Percentiles rank a stretch among this genome's conserved stretches.
Conservation (phyloP, 352 stramenopile genomes). For the Elongisporangium prolatum region DNA sequence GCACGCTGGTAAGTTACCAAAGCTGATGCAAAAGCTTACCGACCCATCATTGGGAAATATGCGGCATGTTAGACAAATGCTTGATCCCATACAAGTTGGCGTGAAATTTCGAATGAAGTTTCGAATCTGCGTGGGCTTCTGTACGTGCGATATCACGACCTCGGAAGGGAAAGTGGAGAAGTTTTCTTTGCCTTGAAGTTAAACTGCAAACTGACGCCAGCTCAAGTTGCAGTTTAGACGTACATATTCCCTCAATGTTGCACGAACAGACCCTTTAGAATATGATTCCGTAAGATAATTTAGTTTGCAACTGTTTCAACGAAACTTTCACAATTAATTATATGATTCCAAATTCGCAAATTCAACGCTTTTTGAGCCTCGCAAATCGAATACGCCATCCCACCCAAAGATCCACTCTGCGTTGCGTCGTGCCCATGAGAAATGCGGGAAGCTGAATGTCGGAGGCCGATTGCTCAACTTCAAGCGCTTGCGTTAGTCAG, state of each 20-base stretch:
- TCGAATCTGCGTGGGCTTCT: no score
- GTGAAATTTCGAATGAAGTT: no score
- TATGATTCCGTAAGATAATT: no score
- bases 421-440: not conserved
- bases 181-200: not conserved
- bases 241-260: no score
- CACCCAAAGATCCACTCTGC: not conserved
- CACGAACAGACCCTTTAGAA: no score
- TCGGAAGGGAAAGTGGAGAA: no score
- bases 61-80: not conserved
- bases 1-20: not conserved
- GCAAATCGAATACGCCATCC: not conserved
- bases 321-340: not conserved
- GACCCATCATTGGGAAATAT: not conserved
- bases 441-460: not conserved
- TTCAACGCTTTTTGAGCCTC: no score
- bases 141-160: no score
- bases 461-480: not conserved
- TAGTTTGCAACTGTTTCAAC: no score
- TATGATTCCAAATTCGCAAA: no score
- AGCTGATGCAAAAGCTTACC: not conserved
- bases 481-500: not conserved
- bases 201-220: not conserved
- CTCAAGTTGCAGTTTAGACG: not conserved
- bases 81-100: not conserved